A percentile compares a stretch with the other conserved stretches of the same genome.
These are phyloP conservation scores for Epichloe elymi DNA, from an alignment of 2,329 filamentous ascomycete species.

Conservation along the genomic window DNA sequence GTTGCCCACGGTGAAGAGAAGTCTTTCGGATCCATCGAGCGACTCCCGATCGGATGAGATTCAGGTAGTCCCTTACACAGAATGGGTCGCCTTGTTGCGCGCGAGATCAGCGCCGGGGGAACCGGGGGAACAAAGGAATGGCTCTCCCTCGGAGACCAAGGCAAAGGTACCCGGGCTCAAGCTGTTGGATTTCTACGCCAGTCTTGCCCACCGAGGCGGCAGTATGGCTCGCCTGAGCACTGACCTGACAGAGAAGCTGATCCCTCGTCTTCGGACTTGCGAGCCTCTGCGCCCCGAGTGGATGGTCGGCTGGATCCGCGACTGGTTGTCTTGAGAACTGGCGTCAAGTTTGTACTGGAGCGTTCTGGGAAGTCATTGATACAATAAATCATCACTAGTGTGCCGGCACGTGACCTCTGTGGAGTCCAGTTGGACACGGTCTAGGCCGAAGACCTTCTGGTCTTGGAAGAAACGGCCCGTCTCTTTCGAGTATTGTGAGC, in stretches of 20 bases:
- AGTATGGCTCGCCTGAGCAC: not conserved
- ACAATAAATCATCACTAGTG: too few relatives aligned
- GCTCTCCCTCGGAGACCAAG: not conserved
- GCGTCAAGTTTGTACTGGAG: too few relatives aligned
- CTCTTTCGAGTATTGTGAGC: too few relatives aligned
- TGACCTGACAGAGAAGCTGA: not conserved
- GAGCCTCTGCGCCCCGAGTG: slow-evolving; percentile 4
- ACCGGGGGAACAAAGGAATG: not conserved
- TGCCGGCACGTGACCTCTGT: too few relatives aligned
- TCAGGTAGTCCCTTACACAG: not conserved
- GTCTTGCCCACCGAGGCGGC: not conserved
- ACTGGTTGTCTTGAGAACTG: not conserved
- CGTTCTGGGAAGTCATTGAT: too few relatives aligned
- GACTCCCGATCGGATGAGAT: not conserved
- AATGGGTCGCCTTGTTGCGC: slow-evolving; percentile 1
- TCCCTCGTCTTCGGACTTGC: not conserved
- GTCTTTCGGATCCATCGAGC: not conserved
- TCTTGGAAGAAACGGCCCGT: too few relatives aligned
- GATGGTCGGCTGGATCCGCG: slow-evolving; percentile 4
- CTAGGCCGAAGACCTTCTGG: too few relatives aligned
- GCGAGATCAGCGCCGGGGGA: not conserved
- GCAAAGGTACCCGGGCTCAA: slow-evolving; percentile 2
- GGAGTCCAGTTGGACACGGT: too few relatives aligned
- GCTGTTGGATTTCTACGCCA: slow-evolving; percentile 4
- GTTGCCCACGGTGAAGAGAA: not conserved